A percentile compares a stretch with the other conserved stretches of the same genome.
Evolutionary conservation across 1,139 yeast genomes (phyloP).

Genomic region (Tardiomyces blankii): DNA sequence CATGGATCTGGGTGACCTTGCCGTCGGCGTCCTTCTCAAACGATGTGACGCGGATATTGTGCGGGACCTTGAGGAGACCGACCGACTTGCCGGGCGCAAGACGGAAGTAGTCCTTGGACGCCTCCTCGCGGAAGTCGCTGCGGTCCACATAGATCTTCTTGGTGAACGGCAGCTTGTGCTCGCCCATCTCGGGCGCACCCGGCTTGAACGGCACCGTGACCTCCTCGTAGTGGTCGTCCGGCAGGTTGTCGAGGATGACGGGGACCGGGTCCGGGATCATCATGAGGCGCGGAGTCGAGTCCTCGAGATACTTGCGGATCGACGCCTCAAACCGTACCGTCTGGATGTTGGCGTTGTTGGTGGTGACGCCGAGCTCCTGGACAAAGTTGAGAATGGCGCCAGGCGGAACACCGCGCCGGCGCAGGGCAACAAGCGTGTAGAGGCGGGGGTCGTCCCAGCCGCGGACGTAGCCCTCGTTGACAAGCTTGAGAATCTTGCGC

Average conservation of each 20-base stretch:
- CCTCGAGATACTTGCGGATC: slow-evolving; percentile 77
- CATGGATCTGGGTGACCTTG: slow-evolving; percentile 57
- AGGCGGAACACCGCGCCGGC: slow-evolving; percentile 99
- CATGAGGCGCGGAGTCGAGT: slow-evolving; percentile 91
- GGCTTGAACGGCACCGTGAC: slow-evolving; percentile 85
- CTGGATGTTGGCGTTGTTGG: slow-evolving; percentile 86
- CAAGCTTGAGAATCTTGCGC: slow-evolving; percentile 90
- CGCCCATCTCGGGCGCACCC: slow-evolving; percentile 63
- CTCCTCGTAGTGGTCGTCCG: slow-evolving; percentile 58
- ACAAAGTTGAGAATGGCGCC: slow-evolving; percentile 92
- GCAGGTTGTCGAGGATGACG: slow-evolving; percentile 71
- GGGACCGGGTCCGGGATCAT: slow-evolving; percentile 81
- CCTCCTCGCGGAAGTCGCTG: slow-evolving; percentile 69
- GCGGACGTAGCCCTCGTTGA: slow-evolving; percentile 68
- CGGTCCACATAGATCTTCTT: slow-evolving; percentile 75
- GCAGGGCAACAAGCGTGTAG: slow-evolving; percentile 86
- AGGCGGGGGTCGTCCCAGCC: slow-evolving; percentile 99
- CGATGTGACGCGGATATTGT: slow-evolving; percentile 62
- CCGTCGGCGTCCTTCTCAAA: slow-evolving; percentile 57
- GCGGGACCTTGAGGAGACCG: slow-evolving; percentile 90
- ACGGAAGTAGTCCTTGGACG: slow-evolving; percentile 61
- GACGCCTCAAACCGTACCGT: slow-evolving; percentile 81
- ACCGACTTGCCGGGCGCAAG: slow-evolving; percentile 80
- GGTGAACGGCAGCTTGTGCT: slow-evolving; percentile 66
- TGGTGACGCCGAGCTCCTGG: slow-evolving; percentile 93